Evolutionary conservation across 495 filamentous ascomycete genomes (phyloP), one percentile per base, ranked within the genome.

Genomic region (Neurospora sp.): DNA sequence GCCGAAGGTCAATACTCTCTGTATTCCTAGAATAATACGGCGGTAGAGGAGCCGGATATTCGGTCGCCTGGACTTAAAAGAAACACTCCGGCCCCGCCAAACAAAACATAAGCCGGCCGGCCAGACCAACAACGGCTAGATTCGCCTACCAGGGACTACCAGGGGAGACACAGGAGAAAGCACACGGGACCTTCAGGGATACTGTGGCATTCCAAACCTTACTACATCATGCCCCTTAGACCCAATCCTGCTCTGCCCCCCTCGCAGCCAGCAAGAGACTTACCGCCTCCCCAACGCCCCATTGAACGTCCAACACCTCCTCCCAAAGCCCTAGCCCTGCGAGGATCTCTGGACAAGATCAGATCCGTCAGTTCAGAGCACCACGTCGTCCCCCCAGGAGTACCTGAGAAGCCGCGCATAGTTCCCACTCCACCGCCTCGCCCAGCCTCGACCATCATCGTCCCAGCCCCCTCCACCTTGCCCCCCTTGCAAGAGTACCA

Each of bases 401-500:
- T 74, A 76, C 31, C 76, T 76, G 75, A 78, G 54, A 77, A 76
- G 34, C 42, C 42, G n/a, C 77, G 75, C 71, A 48, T 77, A 74
- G 73, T 66, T 45, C 28, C 74, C 72, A 42, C 76, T 62, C 71
- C 73, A 73, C 70, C 71, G 69, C 36, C 72, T 37, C 36, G 24
- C 72, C 74, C 73, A 74, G 48, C 69, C 70, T 78, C 73, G 71
- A 72, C 70, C 39, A 71, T 24, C 74, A 73, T 19, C 74, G 70
- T 19, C 75, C 78, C 54, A 66, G 54, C 54, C 54, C 54, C 54
- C 28, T 66, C 54, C 38, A 39, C 38, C 38, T 77, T 80, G 10
- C 71, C 78, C 11, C 79, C 79, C 8, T 71, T 80, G 24, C 74
- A 78, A 39, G 81, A 82, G 59, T 81, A 82, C 71, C 81, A 82